A percentile compares a stretch with the other conserved stretches of the same genome.
Conservation (phyloP, 1,284 basidiomycete species). For the Pascua sp. region DNA sequence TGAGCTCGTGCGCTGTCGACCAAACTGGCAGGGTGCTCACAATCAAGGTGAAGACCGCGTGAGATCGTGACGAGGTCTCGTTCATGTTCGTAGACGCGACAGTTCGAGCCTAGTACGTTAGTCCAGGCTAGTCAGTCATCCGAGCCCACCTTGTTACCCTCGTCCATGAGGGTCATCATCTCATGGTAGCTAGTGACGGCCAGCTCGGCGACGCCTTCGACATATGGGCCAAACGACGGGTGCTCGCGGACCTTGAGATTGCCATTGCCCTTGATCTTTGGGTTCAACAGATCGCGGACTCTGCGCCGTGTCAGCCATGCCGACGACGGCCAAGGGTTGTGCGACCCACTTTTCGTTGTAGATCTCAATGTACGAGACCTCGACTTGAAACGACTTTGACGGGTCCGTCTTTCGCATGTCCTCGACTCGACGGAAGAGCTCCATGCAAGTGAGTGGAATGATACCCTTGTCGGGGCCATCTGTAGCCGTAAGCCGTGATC, state of each 20-base stretch:
- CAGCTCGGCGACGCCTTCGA: constrained; percentile 93
- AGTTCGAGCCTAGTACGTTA: constrained; percentile 62
- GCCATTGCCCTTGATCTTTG: constrained; percentile 75
- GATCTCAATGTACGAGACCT: constrained; percentile 96
- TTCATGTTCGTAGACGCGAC: constrained; percentile 99
- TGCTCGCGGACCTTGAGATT: constrained; percentile 96
- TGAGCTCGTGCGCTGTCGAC: constrained; percentile 3
- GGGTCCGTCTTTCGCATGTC: constrained; percentile 63
- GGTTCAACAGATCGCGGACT: constrained; percentile 89
- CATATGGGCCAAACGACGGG: constrained; percentile 88
- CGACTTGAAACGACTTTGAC: constrained; percentile 77
- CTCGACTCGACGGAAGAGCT: constrained; percentile 80
- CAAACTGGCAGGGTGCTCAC: constrained; percentile 20
- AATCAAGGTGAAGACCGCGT: constrained; percentile 94
- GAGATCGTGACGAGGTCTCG: constrained; percentile 96
- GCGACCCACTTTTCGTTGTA: constrained; percentile 80
- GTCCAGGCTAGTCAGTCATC: background rate
- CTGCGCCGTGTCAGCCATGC: constrained; percentile 18
- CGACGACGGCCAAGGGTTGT: background rate
- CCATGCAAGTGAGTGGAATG: constrained; percentile 90
- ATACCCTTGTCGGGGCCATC: constrained; percentile 96
- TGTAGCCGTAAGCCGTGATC: constrained; percentile 39
- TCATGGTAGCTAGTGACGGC: constrained; percentile 86
- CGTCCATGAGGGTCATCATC: constrained; percentile 99
- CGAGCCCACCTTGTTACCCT: constrained; percentile 79